Evolutionary conservation across 2,329 filamentous ascomycete species (phyloP), one percentile per base, ranked within the genome.

Genomic region (Aquanectria penicillioides): DNA sequence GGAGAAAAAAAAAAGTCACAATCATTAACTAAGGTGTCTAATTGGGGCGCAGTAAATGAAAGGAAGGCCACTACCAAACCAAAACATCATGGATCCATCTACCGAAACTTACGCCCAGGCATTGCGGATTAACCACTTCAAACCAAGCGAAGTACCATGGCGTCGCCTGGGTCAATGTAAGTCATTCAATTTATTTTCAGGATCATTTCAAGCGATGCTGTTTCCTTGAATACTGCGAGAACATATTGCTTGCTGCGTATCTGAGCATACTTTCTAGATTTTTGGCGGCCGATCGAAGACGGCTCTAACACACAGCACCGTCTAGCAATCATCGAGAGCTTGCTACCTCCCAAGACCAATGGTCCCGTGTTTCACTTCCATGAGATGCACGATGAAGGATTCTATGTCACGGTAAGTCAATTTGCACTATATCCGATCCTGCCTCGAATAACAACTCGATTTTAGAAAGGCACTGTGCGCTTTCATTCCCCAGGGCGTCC

Each of bases 341-440:
- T 65, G 2, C 23, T 66, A 11, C 64, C 62, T 1, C 64, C 64
- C 6, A 63, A 55, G 18, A 61, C 57, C 7, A 44, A 61, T 8
- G 64, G 64, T 1, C 64, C 64, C 5, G 59, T 66, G 23, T 66
- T 66, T 28, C 64, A 66, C 34, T 65, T 66, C 13, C 64, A 66
- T 20, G 64, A 66, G 47, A 66, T 66, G 64, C 64, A 66, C 13
- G 64, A 66, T 20, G 64, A 66, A 26, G 62, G 62, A 6, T 66
- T 66, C 44, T 63, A 63, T 10, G 64, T 66, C 4, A 65, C 56
- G 36, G 64, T 57, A 44, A 22, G 62, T 49, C 6, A n/a, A 20
- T 0, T 9, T 2, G 5, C 11, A 0, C 5, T 8, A 3, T 7
- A 15, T 17, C 1, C 2, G 2, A 25, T 8, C 17, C 9, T 15